A percentile compares a stretch with the other conserved stretches of the same genome.
Evolutionary conservation across 768 basidiomycete species (phyloP).

Genomic region (Punctularia strigosozonata): DNA sequence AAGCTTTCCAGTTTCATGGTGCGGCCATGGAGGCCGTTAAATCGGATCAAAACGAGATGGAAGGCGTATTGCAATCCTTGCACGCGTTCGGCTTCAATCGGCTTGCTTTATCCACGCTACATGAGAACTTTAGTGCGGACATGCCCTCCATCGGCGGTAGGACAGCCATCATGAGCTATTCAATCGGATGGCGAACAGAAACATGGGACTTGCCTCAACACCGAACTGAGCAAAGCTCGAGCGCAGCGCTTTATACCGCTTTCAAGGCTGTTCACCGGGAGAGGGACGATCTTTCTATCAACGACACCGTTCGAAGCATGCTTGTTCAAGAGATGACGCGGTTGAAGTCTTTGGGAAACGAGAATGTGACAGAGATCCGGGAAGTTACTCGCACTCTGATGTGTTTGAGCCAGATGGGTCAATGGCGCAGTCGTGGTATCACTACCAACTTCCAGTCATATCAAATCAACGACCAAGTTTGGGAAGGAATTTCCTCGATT

Average conservation of each 20-base stretch:
- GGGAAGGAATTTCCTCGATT: constrained; percentile 34
- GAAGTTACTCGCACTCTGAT: constrained; percentile 60
- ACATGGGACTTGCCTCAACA: constrained; percentile 88
- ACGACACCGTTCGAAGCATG: constrained; percentile 34
- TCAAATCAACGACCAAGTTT: constrained; percentile 21
- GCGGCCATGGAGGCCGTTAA: constrained; percentile 63
- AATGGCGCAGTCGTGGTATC: constrained; percentile 36
- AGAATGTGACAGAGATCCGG: constrained; percentile 70
- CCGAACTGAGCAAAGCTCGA: constrained; percentile 28
- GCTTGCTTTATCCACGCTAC: constrained; percentile 66
- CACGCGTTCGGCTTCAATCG: constrained; percentile 85
- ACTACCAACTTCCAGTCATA: constrained; percentile 24
- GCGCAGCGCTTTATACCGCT: constrained; percentile 61
- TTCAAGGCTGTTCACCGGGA: constrained; percentile 78
- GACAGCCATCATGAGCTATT: constrained; percentile 49
- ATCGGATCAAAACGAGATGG: constrained; percentile 28
- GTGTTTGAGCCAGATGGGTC: constrained; percentile 66
- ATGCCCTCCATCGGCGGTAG: constrained; percentile 18
- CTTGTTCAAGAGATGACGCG: constrained; percentile 51
- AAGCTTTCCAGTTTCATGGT: constrained; percentile 84
- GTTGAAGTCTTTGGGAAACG: constrained; percentile 56
- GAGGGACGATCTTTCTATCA: constrained; percentile 39
- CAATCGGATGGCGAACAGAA: constrained; percentile 88
- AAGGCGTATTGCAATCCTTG: constrained; percentile 68
- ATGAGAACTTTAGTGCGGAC: constrained; percentile 28